A percentile compares a stretch with the other conserved stretches of the same genome.
Conservation (phyloP, 768 basidiomycete species). For the Tubosaeta sp. region DNA sequence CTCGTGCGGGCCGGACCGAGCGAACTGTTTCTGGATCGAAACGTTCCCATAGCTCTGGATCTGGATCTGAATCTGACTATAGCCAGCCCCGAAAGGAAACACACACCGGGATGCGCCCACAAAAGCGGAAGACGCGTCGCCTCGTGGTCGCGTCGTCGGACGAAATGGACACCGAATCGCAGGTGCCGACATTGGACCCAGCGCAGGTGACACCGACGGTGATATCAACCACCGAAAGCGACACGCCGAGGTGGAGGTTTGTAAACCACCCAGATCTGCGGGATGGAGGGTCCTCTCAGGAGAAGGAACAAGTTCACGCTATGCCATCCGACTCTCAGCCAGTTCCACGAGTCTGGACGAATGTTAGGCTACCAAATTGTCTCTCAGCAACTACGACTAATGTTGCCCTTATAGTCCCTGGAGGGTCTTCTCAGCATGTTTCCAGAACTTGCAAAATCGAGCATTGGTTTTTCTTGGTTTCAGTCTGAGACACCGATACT, state of each 20-base stretch:
- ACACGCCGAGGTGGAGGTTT: conserved; percentile 17
- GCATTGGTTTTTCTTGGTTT: conserved; percentile 20
- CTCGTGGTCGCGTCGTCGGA: neutral
- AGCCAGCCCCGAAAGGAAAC: conserved; percentile 9
- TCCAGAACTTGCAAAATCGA: conserved; percentile 21
- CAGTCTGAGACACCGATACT: conserved; percentile 28
- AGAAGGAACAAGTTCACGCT: neutral
- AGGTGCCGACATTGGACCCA: neutral
- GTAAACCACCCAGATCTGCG: conserved; percentile 3
- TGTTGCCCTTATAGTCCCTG: conserved; percentile 16
- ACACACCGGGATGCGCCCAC: neutral
- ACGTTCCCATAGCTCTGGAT: conserved; percentile 14
- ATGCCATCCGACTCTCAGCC: neutral
- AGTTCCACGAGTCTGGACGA: conserved; percentile 26
- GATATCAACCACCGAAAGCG: neutral
- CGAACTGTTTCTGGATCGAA: conserved; percentile 5
- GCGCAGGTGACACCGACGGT: neutral
- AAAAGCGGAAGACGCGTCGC: neutral
- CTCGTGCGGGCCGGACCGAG: neutral
- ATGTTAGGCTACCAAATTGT: conserved; percentile 16
- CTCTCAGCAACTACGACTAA: neutral
- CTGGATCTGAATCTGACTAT: neutral
- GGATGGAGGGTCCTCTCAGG: neutral
- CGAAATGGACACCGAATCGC: neutral
- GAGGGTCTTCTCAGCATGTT: conserved; percentile 18